Evolutionary conservation across 192 early-diverging fungal species (phyloP).

Genomic region (Pecoramyces ruminantium): DNA sequence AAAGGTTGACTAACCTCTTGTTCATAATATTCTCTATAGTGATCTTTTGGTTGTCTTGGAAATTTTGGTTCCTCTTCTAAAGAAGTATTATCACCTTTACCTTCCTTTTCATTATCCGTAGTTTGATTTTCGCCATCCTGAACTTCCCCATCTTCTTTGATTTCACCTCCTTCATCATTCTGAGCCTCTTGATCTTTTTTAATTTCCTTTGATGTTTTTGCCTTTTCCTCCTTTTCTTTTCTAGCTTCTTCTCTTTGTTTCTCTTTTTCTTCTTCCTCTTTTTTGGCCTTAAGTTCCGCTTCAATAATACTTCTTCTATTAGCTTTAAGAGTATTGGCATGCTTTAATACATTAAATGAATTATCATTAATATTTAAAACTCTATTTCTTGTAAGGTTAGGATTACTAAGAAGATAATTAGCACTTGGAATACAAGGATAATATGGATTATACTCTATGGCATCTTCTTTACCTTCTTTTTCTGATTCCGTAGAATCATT

Average conservation of each 20-base stretch:
- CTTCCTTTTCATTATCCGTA: background rate
- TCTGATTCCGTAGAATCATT: background rate
- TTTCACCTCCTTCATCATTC: background rate
- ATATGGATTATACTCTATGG: background rate
- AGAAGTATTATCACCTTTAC: background rate
- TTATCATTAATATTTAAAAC: background rate
- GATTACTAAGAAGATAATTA: background rate
- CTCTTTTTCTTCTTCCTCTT: background rate
- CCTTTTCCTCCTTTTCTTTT: background rate
- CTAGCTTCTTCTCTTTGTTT: background rate
- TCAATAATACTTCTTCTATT: background rate
- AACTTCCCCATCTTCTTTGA: background rate
- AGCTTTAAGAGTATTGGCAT: background rate
- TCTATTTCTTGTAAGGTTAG: background rate
- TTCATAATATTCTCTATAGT: background rate
- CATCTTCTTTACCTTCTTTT: background rate
- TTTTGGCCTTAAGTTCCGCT: background rate
- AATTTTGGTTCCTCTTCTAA: background rate
- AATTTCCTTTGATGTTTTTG: background rate
- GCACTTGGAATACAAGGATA: background rate
- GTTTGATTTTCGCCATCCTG: background rate
- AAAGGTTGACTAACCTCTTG: background rate
- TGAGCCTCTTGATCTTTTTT: background rate
- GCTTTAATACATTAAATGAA: background rate
- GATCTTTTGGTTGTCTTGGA: background rate